phyloP scores from a whole-genome alignment of 2,329 filamentous ascomycete genomes.

The Didymella segeticola region DNA sequence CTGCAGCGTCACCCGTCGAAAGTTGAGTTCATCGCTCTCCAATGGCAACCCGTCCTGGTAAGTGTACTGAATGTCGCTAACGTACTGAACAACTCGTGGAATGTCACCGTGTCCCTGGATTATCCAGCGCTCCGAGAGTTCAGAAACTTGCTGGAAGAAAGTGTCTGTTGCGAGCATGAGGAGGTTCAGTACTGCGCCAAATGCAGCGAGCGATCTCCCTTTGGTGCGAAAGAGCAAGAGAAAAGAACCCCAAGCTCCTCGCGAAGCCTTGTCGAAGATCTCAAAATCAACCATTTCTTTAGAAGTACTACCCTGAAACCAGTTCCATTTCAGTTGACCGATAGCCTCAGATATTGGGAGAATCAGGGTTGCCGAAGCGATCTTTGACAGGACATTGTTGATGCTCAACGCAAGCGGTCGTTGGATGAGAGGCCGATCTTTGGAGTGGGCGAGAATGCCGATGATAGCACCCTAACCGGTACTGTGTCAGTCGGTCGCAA shows the following conservation, averaged over 20 bases:
- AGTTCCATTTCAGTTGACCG: constrained; percentile 44
- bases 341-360: constrained; percentile 38
- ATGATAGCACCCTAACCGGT: constrained; percentile 42
- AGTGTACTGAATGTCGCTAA: no score
- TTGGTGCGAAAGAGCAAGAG: constrained; percentile 25
- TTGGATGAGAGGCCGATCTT: constrained; percentile 35
- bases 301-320: constrained; percentile 27
- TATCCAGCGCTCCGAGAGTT: constrained; percentile 10
- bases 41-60: no score
- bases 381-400: constrained; percentile 31
- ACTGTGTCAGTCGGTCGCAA: no score
- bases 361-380: constrained; percentile 35
- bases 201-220: constrained; percentile 23
- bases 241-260: constrained; percentile 31
- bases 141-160: constrained; percentile 39
- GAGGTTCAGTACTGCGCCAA: not conserved
- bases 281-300: constrained; percentile 38
- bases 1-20: no score
- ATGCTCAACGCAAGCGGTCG: constrained; percentile 38
- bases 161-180: constrained; percentile 32
- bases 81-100: no score
- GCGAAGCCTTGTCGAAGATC: constrained; percentile 40
- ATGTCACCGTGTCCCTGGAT: no score
- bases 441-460: constrained; percentile 35
- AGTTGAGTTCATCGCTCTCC: no score